Conservation (phyloP, 306 rosid genomes). For the Dryas alaskensis region DNA sequence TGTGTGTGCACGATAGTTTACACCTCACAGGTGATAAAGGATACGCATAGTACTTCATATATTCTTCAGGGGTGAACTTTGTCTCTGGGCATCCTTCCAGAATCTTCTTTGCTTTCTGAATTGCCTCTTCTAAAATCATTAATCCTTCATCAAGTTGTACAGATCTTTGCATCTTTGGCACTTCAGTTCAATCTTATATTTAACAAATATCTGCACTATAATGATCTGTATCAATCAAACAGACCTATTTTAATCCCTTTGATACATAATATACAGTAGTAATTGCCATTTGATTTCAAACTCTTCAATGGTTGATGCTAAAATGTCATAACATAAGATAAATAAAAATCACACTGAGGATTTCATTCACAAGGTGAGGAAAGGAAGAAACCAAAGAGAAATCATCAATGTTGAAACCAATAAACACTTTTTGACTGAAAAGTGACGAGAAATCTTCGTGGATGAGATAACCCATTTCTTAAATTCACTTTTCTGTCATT, state of each 20-base stretch:
- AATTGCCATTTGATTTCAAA: neutral
- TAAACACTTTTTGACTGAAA: neutral
- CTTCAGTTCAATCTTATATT: neutral
- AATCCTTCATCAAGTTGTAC: constrained; percentile 7
- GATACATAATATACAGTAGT: neutral
- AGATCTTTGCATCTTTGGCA: neutral
- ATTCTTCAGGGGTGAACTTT: constrained; percentile 5
- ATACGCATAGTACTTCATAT: constrained; percentile 6
- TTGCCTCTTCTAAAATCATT: neutral
- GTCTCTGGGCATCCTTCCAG: constrained; percentile 11
- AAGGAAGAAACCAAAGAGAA: neutral
- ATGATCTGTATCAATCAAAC: neutral
- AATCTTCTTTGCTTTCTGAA: constrained; percentile 1
- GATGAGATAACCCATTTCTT: neutral
- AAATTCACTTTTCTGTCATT: neutral
- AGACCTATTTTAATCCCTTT: neutral
- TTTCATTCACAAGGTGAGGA: neutral
- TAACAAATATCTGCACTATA: neutral
- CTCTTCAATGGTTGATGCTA: too few relatives aligned
- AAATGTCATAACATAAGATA: too few relatives aligned
- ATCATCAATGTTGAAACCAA: neutral
- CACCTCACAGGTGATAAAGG: neutral
- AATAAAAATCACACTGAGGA: neutral
- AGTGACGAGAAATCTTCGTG: neutral
- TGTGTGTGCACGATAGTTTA: neutral